Percentiles rank a stretch among this genome's conserved stretches.
phyloP scores from a whole-genome alignment of 495 filamentous ascomycete genomes.

The Podospora pseudocomata region DNA sequence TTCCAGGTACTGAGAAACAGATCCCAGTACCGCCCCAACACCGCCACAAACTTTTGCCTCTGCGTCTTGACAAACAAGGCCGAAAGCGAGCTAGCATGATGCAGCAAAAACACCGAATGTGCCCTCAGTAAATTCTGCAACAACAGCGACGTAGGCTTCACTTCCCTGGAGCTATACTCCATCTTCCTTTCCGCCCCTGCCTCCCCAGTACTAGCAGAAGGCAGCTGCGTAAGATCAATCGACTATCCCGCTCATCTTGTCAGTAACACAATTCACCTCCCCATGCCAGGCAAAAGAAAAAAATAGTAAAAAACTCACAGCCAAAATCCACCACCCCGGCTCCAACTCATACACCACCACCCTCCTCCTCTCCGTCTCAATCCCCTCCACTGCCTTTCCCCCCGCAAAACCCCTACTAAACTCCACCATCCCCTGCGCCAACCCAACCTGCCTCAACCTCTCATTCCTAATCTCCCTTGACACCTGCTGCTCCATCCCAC shows the following conservation, averaged over 20 bases:
- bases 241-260: slow-evolving; percentile 44
- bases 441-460: slow-evolving; percentile 84
- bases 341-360: slow-evolving; percentile 80
- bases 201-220: neutral
- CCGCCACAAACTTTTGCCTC: slow-evolving; percentile 45
- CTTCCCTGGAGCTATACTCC: slow-evolving; percentile 85
- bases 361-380: slow-evolving; percentile 85
- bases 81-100: slow-evolving; percentile 69
- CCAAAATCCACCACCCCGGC: slow-evolving; percentile 89
- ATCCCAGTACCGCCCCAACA: slow-evolving; percentile 83
- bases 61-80: slow-evolving; percentile 57
- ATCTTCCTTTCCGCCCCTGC: slow-evolving; percentile 32
- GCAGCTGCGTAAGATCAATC: slow-evolving; percentile 62
- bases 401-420: slow-evolving; percentile 86
- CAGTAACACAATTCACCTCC: neutral
- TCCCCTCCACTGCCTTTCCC: slow-evolving; percentile 68
- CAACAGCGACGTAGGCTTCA: slow-evolving; percentile 75
- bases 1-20: slow-evolving; percentile 80
- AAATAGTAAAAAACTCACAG: slow-evolving; percentile 51
- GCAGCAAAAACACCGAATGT: slow-evolving; percentile 79
- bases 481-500: slow-evolving; percentile 29
- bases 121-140: slow-evolving; percentile 78
- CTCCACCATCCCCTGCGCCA: slow-evolving; percentile 95
- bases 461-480: slow-evolving; percentile 69
- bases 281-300: neutral